phyloP scores from a whole-genome alignment of 805 yeast genomes.

The Candida koratica region DNA sequence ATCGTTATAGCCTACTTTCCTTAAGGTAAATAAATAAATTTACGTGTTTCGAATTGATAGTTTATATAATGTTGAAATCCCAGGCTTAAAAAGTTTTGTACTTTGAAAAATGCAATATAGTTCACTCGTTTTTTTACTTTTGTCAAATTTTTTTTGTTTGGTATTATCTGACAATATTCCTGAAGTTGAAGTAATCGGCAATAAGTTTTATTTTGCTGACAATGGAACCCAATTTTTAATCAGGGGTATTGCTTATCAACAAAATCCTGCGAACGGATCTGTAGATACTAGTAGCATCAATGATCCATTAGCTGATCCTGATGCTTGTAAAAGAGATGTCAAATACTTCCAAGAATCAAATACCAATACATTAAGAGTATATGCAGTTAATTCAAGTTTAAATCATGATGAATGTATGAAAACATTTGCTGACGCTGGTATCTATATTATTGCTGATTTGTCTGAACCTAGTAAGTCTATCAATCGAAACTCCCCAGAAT shows the following conservation, averaged over 20 bases:
- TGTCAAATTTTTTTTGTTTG: conserved; percentile 4
- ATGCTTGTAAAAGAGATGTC: conserved; percentile 42
- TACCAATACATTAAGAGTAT: conserved; percentile 42
- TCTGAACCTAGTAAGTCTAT: conserved; percentile 76
- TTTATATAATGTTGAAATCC: conserved; percentile 2
- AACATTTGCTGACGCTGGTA: conserved; percentile 43
- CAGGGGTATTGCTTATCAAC: conserved; percentile 44
- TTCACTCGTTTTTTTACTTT: conserved; percentile 14
- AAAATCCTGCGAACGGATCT: conserved; percentile 30
- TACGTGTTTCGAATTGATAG: conserved; percentile 10
- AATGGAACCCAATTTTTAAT: conserved; percentile 44
- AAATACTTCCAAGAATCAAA: conserved; percentile 33
- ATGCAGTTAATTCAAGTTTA: conserved; percentile 36
- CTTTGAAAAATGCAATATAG: not conserved
- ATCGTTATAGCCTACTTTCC: conserved; percentile 10
- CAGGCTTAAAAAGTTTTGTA: conserved; percentile 1
- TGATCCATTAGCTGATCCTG: conserved; percentile 42
- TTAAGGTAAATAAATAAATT: conserved; percentile 6
- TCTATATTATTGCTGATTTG: conserved; percentile 42
- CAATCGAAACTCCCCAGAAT: conserved; percentile 68
- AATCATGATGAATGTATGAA: conserved; percentile 42
- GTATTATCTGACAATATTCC: conserved; percentile 20
- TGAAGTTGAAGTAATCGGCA: conserved; percentile 38
- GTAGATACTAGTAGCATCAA: conserved; percentile 18
- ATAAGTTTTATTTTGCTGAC: conserved; percentile 39